Evolutionary conservation across 805 yeast genomes (phyloP), one percentile per base, ranked within the genome.

Genomic region (Ogataea zsoltii): DNA sequence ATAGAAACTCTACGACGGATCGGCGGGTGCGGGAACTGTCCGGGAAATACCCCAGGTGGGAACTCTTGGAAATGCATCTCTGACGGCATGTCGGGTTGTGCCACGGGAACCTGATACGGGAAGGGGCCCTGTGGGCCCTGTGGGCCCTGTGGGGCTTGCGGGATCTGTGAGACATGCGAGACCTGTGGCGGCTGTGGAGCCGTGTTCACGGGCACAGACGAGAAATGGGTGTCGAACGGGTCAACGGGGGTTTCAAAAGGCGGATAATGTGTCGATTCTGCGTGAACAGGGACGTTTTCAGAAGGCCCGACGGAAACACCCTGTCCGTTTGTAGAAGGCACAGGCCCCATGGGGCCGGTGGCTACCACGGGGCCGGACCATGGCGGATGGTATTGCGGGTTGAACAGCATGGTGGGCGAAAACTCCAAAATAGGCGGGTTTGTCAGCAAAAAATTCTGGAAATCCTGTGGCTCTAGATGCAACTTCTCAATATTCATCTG

Each of bases 1-100:
- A 86, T 86, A 35, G 94, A 85, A 2, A 86, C 82, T 60, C 95
- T 75, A 61, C 94, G 71, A 59, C 84, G 70, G 29, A 63, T 53
- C 12, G 62, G 56, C 3, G 57, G 55, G 25, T 38, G 40, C 16
- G 31, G 39, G 10, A 25, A 38, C 14, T 21, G 25, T 21, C 25
- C 25, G 25, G 25, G 25, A 9, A 21, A 21, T 5, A 9, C 25
- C 7, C 19, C 19, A 6, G 18, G 30, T 2, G n/a, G 30, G 23
- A 7, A 35, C 13, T 35, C 38, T 6, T 18, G 4, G 29, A 23
- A 35, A 11, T 10, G 38, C 3, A 23, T 14, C 3, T 35, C 38
- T 5, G 30, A 7, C 6, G 5, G 25, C 9, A 21, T 9, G 7
- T 21, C 25, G 25, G 25, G 25, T 9, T 21, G 25, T 9, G 7